Percentiles rank a stretch among this genome's conserved stretches.
These are phyloP conservation scores for Exobasidium cylindrosporum DNA, from an alignment of 1,284 basidiomycete species.

Conservation along the genomic window DNA sequence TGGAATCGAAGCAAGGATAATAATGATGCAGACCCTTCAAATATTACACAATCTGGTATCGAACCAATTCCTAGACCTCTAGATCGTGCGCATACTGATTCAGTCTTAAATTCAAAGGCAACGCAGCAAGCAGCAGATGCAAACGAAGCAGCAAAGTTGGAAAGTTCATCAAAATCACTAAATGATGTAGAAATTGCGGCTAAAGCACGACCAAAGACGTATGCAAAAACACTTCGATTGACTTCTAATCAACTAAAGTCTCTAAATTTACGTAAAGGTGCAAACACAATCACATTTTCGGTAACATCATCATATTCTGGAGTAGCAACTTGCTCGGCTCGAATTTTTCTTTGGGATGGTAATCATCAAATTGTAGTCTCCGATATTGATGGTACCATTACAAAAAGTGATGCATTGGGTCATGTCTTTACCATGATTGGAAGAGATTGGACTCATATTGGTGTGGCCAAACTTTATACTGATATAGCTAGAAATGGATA, in stretches of 20 bases:
- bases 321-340: conserved; percentile 74
- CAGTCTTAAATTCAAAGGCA: conserved; percentile 23
- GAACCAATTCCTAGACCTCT: conserved; percentile 1
- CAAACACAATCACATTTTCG: conserved; percentile 91
- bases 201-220: conserved; percentile 60
- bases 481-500: conserved; percentile 94
- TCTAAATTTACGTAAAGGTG: conserved; percentile 78
- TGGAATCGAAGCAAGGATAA: conserved; percentile 33
- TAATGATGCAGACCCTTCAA: neutral
- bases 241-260: conserved; percentile 72
- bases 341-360: conserved; percentile 93
- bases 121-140: neutral
- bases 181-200: neutral
- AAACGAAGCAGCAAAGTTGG: neutral
- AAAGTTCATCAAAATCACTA: no score
- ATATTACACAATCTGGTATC: neutral
- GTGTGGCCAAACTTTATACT: conserved; percentile 96
- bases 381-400: conserved; percentile 99
- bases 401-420: conserved; percentile 86
- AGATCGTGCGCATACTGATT: conserved; percentile 32
- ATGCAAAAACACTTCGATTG: conserved; percentile 85
- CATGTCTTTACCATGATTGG: conserved; percentile 99
- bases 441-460: conserved; percentile 98
- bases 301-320: conserved; percentile 79
- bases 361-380: conserved; percentile 87